Conservation (phyloP, 345 rosid species). For the Moringa oleifera region DNA sequence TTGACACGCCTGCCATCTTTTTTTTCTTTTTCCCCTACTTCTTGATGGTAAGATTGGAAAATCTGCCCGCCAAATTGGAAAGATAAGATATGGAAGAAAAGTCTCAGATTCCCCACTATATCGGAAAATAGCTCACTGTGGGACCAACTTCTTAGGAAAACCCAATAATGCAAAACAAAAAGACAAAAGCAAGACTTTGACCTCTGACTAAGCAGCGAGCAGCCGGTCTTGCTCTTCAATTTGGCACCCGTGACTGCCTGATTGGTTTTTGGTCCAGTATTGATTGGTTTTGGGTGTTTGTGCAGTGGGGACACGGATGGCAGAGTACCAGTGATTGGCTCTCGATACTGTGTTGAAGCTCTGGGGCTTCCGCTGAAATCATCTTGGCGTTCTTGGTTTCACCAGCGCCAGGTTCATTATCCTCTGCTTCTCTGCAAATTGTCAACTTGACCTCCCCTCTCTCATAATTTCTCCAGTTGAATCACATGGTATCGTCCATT, state of each 20-base stretch:
- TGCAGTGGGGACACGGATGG: constrained; percentile 59
- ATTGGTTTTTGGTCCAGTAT: not conserved
- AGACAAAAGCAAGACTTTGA: not conserved
- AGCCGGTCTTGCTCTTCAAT: not conserved
- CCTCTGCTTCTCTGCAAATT: not conserved
- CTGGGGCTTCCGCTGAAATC: constrained; percentile 38
- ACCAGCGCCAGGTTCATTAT: constrained; percentile 37
- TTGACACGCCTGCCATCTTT: too few relatives aligned
- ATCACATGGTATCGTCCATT: not conserved
- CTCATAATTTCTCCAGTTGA: too few relatives aligned
- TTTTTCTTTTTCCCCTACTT: too few relatives aligned
- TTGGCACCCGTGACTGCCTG: not conserved
- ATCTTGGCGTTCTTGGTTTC: constrained; percentile 56
- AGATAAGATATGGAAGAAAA: too few relatives aligned
- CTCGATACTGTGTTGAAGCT: constrained; percentile 44
- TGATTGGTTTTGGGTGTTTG: not conserved
- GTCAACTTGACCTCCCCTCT: not conserved
- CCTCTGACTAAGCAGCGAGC: not conserved
- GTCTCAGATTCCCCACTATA: too few relatives aligned
- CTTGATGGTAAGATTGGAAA: too few relatives aligned
- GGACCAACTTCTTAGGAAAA: not conserved
- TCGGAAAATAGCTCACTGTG: too few relatives aligned
- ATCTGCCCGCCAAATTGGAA: too few relatives aligned
- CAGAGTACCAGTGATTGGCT: constrained; percentile 49
- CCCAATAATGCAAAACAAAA: not conserved